Conservation (phyloP, 2,329 filamentous ascomycete species). For the Alternaria consortialis region DNA sequence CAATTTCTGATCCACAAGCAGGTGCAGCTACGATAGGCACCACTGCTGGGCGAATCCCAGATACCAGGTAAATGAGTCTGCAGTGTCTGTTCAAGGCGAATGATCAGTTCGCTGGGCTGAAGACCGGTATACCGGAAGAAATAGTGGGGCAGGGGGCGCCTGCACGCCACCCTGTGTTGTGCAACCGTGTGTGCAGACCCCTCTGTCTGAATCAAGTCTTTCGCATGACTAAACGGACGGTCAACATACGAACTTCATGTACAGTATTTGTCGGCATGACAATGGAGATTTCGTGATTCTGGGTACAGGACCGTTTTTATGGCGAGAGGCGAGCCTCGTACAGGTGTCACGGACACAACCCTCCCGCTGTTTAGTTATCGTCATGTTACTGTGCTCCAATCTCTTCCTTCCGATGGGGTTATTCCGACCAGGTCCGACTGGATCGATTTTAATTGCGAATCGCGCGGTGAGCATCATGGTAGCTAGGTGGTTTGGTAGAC, state of each 20-base stretch:
- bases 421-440: conserved; percentile 17
- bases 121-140: conserved; percentile 6
- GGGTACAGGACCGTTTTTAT: conserved; percentile 21
- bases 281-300: conserved; percentile 8
- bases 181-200: conserved; percentile 14
- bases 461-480: conserved; percentile 11
- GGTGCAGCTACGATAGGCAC: not conserved
- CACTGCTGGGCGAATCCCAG: not conserved
- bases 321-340: conserved; percentile 22
- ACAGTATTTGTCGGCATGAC: not conserved
- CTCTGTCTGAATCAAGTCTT: conserved; percentile 18
- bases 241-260: not conserved
- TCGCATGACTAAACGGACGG: conserved; percentile 18
- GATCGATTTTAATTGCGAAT: conserved; percentile 16
- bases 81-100: not conserved
- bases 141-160: conserved; percentile 11
- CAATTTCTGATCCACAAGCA: not conserved
- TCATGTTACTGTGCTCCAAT: conserved; percentile 25
- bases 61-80: conserved; percentile 15
- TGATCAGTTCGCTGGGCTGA: not conserved
- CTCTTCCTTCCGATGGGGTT: conserved; percentile 17
- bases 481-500: conserved; percentile 14
- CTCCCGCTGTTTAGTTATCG: conserved; percentile 38
- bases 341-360: conserved; percentile 40
- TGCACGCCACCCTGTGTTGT: conserved; percentile 21